Conservation (phyloP, 306 rosid species). For the Pyrus bretschneideri region DNA sequence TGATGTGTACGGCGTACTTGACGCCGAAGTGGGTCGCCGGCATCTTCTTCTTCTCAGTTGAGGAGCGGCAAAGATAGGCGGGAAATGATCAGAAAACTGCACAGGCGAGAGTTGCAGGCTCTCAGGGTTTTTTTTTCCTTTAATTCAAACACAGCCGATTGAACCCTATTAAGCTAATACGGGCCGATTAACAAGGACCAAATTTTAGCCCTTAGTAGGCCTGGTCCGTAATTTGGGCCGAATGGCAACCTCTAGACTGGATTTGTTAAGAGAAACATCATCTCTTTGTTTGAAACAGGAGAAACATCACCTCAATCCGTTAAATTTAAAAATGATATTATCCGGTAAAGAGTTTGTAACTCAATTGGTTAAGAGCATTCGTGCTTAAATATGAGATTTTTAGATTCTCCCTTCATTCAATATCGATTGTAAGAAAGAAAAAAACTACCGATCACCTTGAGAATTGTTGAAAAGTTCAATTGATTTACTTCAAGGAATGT, state of each 20-base stretch:
- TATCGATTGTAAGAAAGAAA: too few relatives aligned
- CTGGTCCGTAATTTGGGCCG: background rate
- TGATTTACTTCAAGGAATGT: too few relatives aligned
- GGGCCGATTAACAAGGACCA: background rate
- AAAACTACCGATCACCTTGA: too few relatives aligned
- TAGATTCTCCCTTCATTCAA: too few relatives aligned
- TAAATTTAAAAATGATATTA: too few relatives aligned
- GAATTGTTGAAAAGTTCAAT: too few relatives aligned
- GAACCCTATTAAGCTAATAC: background rate
- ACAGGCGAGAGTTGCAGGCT: background rate
- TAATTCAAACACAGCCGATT: background rate
- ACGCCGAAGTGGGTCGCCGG: constrained; percentile 56
- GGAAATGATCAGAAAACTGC: background rate
- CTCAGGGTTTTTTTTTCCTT: background rate
- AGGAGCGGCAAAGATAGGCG: constrained; percentile 9
- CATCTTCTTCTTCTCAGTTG: background rate
- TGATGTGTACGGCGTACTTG: constrained; percentile 60
- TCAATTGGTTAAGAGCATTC: too few relatives aligned
- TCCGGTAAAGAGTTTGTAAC: too few relatives aligned
- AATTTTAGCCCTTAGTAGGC: background rate
- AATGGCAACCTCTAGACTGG: background rate
- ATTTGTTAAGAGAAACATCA: background rate
- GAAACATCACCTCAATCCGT: too few relatives aligned
- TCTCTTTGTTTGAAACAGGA: too few relatives aligned
- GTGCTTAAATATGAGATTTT: too few relatives aligned